Evolutionary conservation across 257 asterid genomes (phyloP).

Genomic region (Plantago elongata): DNA sequence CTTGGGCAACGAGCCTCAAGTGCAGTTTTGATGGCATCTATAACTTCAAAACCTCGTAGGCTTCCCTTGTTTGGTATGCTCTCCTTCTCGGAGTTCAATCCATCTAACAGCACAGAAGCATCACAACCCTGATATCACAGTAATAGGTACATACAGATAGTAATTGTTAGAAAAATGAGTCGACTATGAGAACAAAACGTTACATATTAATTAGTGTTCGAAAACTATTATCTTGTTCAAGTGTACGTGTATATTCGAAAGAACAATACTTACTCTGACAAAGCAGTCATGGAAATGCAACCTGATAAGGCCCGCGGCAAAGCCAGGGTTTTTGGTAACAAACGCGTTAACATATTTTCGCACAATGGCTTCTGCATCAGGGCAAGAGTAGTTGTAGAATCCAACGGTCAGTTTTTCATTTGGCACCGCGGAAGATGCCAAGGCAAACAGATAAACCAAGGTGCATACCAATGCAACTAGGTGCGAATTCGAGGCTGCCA

Average conservation of each 20-base stretch:
- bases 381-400: conserved; percentile 40
- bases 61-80: conserved; percentile 39
- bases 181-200: too few species aligned
- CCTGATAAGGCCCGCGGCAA: conserved; percentile 65
- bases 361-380: conserved; percentile 46
- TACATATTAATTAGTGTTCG: too few species aligned
- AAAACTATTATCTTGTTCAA: too few species aligned
- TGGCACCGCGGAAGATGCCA: background rate
- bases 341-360: conserved; percentile 36
- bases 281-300: conserved; percentile 76
- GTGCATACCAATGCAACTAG: background rate
- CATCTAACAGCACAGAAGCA: conserved; percentile 46
- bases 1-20: conserved; percentile 45
- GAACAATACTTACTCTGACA: conserved; percentile 41
- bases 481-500: background rate
- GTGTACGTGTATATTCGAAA: too few species aligned
- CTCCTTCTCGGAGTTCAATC: conserved; percentile 36
- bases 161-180: background rate
- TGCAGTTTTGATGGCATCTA: conserved; percentile 49
- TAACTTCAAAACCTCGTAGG: conserved; percentile 52
- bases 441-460: conserved; percentile 17
- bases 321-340: conserved; percentile 37
- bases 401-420: conserved; percentile 33
- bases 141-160: background rate
- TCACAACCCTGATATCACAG: conserved; percentile 45